Evolutionary conservation across 2,329 filamentous ascomycete genomes (phyloP).

Genomic region (Botryotinia globosa): DNA sequence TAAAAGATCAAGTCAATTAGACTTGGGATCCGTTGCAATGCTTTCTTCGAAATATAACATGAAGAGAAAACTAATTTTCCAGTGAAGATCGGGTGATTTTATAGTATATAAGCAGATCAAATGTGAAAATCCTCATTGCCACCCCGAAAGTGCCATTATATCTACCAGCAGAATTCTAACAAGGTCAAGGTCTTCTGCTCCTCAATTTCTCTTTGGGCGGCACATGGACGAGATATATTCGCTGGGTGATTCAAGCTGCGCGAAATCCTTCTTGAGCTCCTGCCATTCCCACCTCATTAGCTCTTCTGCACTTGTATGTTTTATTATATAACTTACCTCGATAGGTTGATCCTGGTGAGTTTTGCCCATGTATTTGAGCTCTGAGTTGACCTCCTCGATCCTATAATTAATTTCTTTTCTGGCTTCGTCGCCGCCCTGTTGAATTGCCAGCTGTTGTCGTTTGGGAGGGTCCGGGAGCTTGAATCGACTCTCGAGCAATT

Average conservation of each 20-base stretch:
- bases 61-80: background rate
- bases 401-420: background rate
- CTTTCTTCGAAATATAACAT: background rate
- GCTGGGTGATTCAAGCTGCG: background rate
- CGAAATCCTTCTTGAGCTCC: background rate
- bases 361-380: background rate
- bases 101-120: background rate
- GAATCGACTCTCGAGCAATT: background rate
- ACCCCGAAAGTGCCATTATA: background rate
- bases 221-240: background rate
- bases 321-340: background rate
- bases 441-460: background rate
- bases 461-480: background rate
- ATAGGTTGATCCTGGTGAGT: background rate
- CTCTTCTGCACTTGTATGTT: background rate
- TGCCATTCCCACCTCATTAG: background rate
- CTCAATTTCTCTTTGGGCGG: background rate
- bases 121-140: background rate
- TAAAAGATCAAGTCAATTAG: too few species aligned
- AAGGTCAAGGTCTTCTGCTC: background rate
- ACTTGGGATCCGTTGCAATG: too few species aligned
- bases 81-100: accelerated
- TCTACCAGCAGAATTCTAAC: background rate
- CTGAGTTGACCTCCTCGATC: background rate
- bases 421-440: background rate